phyloP scores from a whole-genome alignment of 345 rosid species.

The Populus pruinosa region DNA sequence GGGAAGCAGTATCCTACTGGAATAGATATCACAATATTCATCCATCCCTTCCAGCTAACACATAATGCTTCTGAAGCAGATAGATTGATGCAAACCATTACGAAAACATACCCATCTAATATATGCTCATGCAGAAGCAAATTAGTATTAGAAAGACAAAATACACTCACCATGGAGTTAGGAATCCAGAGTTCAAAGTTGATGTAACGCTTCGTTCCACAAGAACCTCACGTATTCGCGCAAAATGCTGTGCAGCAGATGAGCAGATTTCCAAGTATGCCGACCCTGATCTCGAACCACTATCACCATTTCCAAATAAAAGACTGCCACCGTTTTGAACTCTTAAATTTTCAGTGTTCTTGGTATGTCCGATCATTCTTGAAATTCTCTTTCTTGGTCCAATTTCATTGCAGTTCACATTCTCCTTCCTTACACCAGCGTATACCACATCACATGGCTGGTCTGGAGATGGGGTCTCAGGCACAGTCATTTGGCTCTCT shows the following conservation, averaged over 20 bases:
- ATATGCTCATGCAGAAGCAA: background rate
- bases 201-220: constrained; percentile 89
- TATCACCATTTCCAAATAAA: constrained; percentile 57
- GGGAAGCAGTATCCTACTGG: too few species aligned
- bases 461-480: constrained; percentile 99
- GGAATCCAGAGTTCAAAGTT: constrained; percentile 83
- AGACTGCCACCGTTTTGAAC: constrained; percentile 57
- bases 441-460: constrained; percentile 62
- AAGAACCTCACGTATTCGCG: constrained; percentile 85
- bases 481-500: constrained; percentile 80
- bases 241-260: constrained; percentile 88
- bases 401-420: constrained; percentile 56
- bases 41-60: too few species aligned
- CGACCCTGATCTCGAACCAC: constrained; percentile 52
- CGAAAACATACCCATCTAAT: background rate
- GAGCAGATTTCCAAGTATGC: constrained; percentile 83
- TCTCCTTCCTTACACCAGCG: constrained; percentile 65
- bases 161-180: constrained; percentile 81
- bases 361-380: constrained; percentile 53
- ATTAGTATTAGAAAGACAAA: background rate
- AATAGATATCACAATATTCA: background rate
- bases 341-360: constrained; percentile 52
- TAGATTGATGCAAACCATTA: background rate
- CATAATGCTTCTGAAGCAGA: background rate
- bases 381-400: constrained; percentile 76